A percentile compares a stretch with the other conserved stretches of the same genome.
Conservation (phyloP, 768 basidiomycete genomes). For the Tulasnella sp. region DNA sequence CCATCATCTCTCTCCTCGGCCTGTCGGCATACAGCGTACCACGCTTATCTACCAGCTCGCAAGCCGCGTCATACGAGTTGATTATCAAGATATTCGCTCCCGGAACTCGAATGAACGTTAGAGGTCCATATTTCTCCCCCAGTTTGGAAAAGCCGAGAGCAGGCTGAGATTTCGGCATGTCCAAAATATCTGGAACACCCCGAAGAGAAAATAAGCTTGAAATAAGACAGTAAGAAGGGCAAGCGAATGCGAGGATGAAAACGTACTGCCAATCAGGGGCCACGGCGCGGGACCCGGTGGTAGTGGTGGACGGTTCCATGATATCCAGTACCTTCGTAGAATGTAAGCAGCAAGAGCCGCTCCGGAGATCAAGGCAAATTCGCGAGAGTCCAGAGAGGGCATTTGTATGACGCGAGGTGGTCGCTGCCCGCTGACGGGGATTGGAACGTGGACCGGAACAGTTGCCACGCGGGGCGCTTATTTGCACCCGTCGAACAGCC, state of each 20-base stretch:
- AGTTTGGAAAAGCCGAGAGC: background rate
- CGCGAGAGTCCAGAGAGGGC: background rate
- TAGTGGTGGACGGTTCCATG: background rate
- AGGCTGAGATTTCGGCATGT: background rate
- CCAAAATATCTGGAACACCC: background rate
- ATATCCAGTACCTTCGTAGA: background rate
- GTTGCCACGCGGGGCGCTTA: no score
- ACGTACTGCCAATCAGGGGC: background rate
- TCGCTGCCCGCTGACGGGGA: no score
- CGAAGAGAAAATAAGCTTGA: no score
- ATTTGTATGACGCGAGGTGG: no score
- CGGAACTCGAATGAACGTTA: constrained; percentile 1
- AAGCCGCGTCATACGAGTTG: constrained; percentile 15
- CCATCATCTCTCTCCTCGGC: constrained; percentile 18
- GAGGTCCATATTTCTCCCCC: constrained; percentile 5
- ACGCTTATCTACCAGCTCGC: constrained; percentile 22
- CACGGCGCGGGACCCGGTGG: background rate
- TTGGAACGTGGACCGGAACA: no score
- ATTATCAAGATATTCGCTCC: constrained; percentile 16
- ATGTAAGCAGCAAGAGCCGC: background rate
- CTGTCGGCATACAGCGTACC: constrained; percentile 22
- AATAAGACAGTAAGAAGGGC: no score
- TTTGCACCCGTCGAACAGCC: no score
- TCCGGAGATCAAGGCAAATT: background rate
- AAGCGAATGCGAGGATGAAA: no score